Evolutionary conservation across 2,329 filamentous ascomycete species (phyloP), one percentile per base, ranked within the genome.

Genomic region (Allantophomopsis lycopodina): DNA sequence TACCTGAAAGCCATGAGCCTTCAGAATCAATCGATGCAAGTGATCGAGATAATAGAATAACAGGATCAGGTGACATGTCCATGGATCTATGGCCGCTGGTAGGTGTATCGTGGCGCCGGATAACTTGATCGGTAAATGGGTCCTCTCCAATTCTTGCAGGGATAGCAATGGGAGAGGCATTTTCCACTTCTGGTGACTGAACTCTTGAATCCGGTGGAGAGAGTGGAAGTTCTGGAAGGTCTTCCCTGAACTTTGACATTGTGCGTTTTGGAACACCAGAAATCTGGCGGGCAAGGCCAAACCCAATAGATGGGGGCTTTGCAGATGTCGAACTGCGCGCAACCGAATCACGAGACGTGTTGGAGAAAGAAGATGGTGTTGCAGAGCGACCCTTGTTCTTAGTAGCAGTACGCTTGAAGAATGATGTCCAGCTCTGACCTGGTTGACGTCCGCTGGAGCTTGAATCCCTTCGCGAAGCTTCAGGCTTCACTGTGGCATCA

Each of bases 21-120:
- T 98, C 91, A 0, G 88, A 95, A 54, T 95, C 91, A 43, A 96
- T 85, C 0, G 88, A 95, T 2, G 87, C 91, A 14, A 96, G 69
- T 0, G 89, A 96, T 57, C 88, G 81, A 21, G 87, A 85, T 54
- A 87, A 60, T 31, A 46, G 71, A 51, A 38, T 55, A 48, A 38
- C 56, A 30, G 63, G 69, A 48, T 69, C 78, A 14, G 66, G 76
- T 5, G 70, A 77, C 20, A 51, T 54, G 36, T 64, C 60, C 18
- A 61, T 50, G 2, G 62, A 63, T 28, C 56, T 58, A 40, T 64
- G 60, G 8, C 59, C 61, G 14, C 66, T 69, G 2, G 60, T 62
- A 3, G 66, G 64, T 4, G 67, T 68, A 46, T 69, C 66, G 44
- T 70, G 61, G 32, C 61, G 61, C 48, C 59, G 57, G 16, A 49